Conservation (phyloP, 805 yeast species). For the Kuraishia capsulata region DNA sequence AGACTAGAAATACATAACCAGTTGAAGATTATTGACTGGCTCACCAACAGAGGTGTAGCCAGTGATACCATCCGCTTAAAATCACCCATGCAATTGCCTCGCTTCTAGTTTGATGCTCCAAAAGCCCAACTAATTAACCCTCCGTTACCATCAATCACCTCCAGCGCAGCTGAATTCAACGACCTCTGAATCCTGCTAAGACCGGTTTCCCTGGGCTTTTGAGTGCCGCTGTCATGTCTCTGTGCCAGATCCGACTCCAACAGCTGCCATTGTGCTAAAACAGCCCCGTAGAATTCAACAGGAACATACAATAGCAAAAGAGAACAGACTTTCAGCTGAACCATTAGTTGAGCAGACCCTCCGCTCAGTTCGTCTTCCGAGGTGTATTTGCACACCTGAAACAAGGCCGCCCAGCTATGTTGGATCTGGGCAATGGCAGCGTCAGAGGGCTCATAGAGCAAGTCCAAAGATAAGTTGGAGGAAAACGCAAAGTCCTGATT, state of each 20-base stretch:
- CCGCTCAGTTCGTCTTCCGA: conserved; percentile 8
- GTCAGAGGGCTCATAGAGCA: conserved; percentile 23
- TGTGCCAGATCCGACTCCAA: conserved; percentile 31
- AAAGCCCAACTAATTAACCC: no score
- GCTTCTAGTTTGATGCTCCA: not conserved
- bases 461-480: conserved; percentile 26
- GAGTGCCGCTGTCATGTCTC: not conserved
- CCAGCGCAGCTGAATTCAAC: conserved; percentile 11
- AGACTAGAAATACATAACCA: no score
- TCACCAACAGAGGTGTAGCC: no score
- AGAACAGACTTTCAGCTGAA: conserved; percentile 49
- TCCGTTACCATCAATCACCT: conserved; percentile 7
- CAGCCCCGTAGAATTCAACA: conserved; percentile 40
- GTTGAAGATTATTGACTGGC: no score
- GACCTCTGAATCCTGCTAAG: conserved; percentile 14
- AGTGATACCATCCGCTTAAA: not conserved
- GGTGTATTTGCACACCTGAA: conserved; percentile 56
- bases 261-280: conserved; percentile 57
- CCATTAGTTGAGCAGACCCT: conserved; percentile 27
- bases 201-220: not conserved
- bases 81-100: not conserved
- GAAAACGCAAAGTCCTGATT: conserved; percentile 58
- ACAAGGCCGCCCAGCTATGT: conserved; percentile 58
- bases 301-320: conserved; percentile 43
- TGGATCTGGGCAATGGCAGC: conserved; percentile 2